These are phyloP conservation scores for Ballota nigra DNA, from an alignment of 257 asterid genomes.

Conservation along the genomic window DNA sequence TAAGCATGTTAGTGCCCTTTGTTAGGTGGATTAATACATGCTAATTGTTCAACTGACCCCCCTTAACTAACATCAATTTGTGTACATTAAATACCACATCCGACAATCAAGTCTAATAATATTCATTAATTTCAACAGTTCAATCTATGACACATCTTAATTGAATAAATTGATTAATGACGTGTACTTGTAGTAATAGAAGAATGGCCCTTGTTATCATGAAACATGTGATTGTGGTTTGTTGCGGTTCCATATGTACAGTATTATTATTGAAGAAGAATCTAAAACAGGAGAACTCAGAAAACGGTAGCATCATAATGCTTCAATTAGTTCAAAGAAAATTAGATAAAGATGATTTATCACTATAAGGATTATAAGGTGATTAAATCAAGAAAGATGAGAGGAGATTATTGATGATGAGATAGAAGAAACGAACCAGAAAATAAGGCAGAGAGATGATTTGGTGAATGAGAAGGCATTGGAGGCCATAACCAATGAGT, in stretches of 20 bases:
- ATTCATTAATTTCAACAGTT: too few relatives aligned
- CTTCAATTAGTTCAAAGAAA: neutral
- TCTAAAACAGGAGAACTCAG: neutral
- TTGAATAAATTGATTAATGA: neutral
- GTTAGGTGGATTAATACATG: neutral
- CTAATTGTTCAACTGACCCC: too few relatives aligned
- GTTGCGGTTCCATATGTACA: neutral
- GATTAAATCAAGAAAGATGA: too few relatives aligned
- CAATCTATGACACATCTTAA: too few relatives aligned
- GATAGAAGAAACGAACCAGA: constrained; percentile 29
- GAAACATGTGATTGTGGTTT: neutral
- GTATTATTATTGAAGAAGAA: neutral
- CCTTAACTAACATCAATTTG: neutral
- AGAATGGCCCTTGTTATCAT: neutral
- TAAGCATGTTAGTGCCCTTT: neutral
- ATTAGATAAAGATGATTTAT: neutral
- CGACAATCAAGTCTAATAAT: neutral
- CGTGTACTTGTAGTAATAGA: neutral
- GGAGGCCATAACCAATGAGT: constrained; percentile 55
- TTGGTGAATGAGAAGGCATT: constrained; percentile 51
- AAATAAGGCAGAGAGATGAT: constrained; percentile 53
- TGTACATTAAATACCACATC: neutral
- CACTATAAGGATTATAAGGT: too few relatives aligned
- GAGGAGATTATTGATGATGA: too few relatives aligned
- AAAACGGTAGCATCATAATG: neutral